These are phyloP conservation scores for Flaveria trinervia DNA, from an alignment of 129 eudicot species.

Conservation along the genomic window DNA sequence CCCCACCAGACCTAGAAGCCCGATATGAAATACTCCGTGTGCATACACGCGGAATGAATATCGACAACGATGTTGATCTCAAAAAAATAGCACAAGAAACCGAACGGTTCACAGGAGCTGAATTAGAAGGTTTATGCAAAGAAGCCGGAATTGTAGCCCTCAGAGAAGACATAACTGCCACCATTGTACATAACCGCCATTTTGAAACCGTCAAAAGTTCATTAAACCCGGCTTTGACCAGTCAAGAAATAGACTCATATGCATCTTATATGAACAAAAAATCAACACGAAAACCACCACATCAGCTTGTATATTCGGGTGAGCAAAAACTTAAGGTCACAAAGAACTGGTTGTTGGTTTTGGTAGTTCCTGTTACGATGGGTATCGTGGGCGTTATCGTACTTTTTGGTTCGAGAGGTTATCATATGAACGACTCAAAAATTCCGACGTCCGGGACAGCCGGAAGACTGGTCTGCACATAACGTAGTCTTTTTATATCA, in stretches of 20 bases:
- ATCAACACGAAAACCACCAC: conserved; percentile 25
- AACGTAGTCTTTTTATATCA: neutral
- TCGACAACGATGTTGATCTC: conserved; percentile 63
- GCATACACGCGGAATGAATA: conserved; percentile 69
- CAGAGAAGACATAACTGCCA: conserved; percentile 77
- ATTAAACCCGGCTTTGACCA: conserved; percentile 60
- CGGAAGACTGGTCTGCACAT: conserved; percentile 26
- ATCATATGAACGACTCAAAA: conserved; percentile 18
- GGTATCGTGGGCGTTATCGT: conserved; percentile 40
- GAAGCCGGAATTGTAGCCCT: conserved; percentile 92
- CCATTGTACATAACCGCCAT: conserved; percentile 57
- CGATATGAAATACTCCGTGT: conserved; percentile 79
- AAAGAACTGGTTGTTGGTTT: conserved; percentile 28
- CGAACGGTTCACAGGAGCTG: conserved; percentile 89
- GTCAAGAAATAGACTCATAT: conserved; percentile 56
- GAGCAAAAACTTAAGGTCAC: conserved; percentile 14
- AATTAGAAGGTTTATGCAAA: conserved; percentile 73
- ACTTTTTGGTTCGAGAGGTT: conserved; percentile 37
- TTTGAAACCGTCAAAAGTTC: conserved; percentile 62
- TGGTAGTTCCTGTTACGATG: conserved; percentile 37
- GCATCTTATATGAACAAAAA: conserved; percentile 55
- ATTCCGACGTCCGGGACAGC: neutral
- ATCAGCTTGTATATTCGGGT: conserved; percentile 19
- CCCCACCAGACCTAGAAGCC: conserved; percentile 83
- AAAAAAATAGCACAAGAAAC: conserved; percentile 72